Conservation (phyloP, 192 early-diverging fungal genomes). For the Lobulomyces angularis region DNA sequence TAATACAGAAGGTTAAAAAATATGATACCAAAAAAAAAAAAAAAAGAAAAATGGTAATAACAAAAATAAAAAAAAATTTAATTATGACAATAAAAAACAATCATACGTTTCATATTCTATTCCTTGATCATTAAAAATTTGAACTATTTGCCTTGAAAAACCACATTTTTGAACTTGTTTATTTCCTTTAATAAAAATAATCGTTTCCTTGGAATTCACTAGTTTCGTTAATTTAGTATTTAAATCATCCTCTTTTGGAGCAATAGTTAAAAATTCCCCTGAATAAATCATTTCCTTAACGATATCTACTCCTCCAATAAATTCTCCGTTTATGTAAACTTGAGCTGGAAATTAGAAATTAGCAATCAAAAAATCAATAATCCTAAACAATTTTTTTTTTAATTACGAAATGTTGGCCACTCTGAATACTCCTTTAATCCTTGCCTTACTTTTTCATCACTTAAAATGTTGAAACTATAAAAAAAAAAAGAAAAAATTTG, state of each 20-base stretch:
- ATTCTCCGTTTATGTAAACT: slow-evolving; percentile 81
- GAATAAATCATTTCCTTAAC: slow-evolving; percentile 70
- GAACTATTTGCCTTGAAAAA: too few relatives aligned
- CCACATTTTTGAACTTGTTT: too few relatives aligned
- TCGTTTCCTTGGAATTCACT: too few relatives aligned
- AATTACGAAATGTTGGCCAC: slow-evolving; percentile 36
- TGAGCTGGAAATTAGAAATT: slow-evolving; percentile 1
- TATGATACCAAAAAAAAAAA: too few relatives aligned
- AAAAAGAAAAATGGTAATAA: too few relatives aligned
- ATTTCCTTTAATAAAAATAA: too few relatives aligned
- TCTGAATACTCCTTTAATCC: slow-evolving; percentile 26
- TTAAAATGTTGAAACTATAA: slow-evolving; percentile 38
- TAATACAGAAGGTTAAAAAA: too few relatives aligned
- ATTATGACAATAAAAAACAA: too few relatives aligned
- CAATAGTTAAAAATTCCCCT: slow-evolving; percentile 18
- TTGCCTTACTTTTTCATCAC: slow-evolving; percentile 44
- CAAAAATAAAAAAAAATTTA: too few relatives aligned
- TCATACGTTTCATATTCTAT: too few relatives aligned
- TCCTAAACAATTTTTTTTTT: neutral
- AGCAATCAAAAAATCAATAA: neutral
- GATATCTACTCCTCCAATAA: slow-evolving; percentile 90
- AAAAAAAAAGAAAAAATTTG: slow-evolving; percentile 1
- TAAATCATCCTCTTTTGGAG: slow-evolving; percentile 8
- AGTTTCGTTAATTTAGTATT: neutral
- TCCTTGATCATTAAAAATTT: too few relatives aligned